Evolutionary conservation across 1,139 yeast genomes (phyloP).

Genomic region (Diutina ranongensis): DNA sequence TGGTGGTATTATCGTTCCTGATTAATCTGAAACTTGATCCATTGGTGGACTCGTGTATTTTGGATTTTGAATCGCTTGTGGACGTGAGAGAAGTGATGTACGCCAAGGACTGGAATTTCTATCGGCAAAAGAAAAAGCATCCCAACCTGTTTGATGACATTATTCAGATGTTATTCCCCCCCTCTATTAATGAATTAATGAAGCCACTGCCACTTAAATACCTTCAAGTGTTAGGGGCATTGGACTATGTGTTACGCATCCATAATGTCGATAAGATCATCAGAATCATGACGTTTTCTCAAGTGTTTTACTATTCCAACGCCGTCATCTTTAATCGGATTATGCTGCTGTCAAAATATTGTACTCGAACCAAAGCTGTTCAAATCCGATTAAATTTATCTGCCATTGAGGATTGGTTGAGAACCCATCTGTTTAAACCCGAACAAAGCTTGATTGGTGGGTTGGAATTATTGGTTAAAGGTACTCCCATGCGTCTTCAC

Average conservation of each 20-base stretch:
- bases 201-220: slow-evolving; percentile 83
- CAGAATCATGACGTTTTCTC: slow-evolving; percentile 65
- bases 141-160: slow-evolving; percentile 56
- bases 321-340: slow-evolving; percentile 64
- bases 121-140: slow-evolving; percentile 38
- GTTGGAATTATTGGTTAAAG: slow-evolving; percentile 31
- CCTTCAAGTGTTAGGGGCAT: slow-evolving; percentile 80
- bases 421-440: slow-evolving; percentile 47
- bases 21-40: slow-evolving; percentile 48
- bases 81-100: slow-evolving; percentile 51
- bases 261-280: slow-evolving; percentile 72
- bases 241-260: slow-evolving; percentile 72
- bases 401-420: slow-evolving; percentile 21
- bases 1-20: slow-evolving; percentile 53
- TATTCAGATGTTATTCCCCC: slow-evolving; percentile 60
- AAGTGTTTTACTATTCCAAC: slow-evolving; percentile 71
- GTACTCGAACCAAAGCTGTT: slow-evolving; percentile 76
- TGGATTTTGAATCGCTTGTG: slow-evolving; percentile 54
- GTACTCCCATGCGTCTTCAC: neutral
- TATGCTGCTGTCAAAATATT: slow-evolving; percentile 50
- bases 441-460: slow-evolving; percentile 46
- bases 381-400: slow-evolving; percentile 79
- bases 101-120: slow-evolving; percentile 68
- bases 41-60: slow-evolving; percentile 50
- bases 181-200: slow-evolving; percentile 46